Evolutionary conservation across 192 early-diverging fungal species (phyloP).

Genomic region (Coemansia erecta): DNA sequence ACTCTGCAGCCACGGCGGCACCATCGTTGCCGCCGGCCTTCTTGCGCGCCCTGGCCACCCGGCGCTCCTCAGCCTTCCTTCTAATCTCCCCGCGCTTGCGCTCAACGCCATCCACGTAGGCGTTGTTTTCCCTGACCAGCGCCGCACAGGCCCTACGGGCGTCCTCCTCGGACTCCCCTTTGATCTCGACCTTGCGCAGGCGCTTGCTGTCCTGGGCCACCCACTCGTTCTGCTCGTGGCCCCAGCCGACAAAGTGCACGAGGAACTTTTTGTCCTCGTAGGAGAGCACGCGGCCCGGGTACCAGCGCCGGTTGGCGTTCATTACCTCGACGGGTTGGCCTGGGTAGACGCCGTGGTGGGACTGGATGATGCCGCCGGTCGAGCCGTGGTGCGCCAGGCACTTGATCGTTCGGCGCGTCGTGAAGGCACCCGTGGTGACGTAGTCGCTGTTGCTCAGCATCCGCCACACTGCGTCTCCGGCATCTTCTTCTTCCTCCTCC

Average conservation of each 20-base stretch:
- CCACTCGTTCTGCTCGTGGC: slow-evolving; percentile 52
- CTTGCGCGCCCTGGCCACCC: slow-evolving; percentile 10
- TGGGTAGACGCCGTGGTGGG: slow-evolving; percentile 48
- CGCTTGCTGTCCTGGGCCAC: slow-evolving; percentile 43
- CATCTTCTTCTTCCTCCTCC: background rate
- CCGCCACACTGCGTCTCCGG: slow-evolving; percentile 1
- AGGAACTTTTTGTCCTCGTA: slow-evolving; percentile 46
- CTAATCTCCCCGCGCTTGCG: slow-evolving; percentile 7
- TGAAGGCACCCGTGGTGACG: slow-evolving; percentile 52
- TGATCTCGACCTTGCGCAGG: slow-evolving; percentile 13
- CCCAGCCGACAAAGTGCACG: slow-evolving; percentile 40
- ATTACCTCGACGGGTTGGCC: slow-evolving; percentile 50
- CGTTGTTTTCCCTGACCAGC: slow-evolving; percentile 47
- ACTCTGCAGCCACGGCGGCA: too few relatives aligned
- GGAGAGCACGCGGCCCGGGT: slow-evolving; percentile 40
- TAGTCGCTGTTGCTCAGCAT: slow-evolving; percentile 16
- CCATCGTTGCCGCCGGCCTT: background rate
- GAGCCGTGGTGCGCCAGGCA: slow-evolving; percentile 46
- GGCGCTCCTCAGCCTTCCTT: background rate
- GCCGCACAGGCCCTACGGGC: slow-evolving; percentile 35
- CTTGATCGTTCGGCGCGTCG: slow-evolving; percentile 43
- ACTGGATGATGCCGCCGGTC: slow-evolving; percentile 49
- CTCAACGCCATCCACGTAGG: slow-evolving; percentile 32
- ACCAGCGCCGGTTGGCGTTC: slow-evolving; percentile 50
- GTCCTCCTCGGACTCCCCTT: slow-evolving; percentile 33